Percentiles rank a stretch among this genome's conserved stretches.
phyloP scores from a whole-genome alignment of 768 basidiomycete species.

The Mycena rosella region DNA sequence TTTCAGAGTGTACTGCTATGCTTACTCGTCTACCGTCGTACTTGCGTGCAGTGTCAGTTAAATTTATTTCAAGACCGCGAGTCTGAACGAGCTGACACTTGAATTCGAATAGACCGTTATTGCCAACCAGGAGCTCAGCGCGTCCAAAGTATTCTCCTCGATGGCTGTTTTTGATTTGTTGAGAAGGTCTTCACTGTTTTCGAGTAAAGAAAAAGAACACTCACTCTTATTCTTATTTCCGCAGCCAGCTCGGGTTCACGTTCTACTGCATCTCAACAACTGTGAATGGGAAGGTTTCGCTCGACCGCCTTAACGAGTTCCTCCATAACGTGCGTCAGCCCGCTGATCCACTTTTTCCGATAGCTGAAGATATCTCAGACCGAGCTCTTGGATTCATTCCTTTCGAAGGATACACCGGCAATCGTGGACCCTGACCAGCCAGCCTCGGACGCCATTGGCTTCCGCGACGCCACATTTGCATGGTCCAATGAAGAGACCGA shows the following conservation, averaged over 20 bases:
- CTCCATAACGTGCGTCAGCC: constrained; percentile 48
- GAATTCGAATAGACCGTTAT: too few relatives aligned
- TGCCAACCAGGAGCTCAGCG: too few relatives aligned
- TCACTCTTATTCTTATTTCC: too few relatives aligned
- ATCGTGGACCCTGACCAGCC: not conserved
- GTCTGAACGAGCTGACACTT: too few relatives aligned
- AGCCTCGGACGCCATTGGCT: constrained; percentile 20
- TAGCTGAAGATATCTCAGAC: constrained; percentile 47
- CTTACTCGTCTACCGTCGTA: too few relatives aligned
- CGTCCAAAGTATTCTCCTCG: too few relatives aligned
- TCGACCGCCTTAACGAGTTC: constrained; percentile 64
- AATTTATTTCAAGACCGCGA: too few relatives aligned
- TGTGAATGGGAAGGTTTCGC: constrained; percentile 69
- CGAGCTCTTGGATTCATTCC: constrained; percentile 57
- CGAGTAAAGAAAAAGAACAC: too few relatives aligned
- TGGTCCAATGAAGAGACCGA: constrained; percentile 33
- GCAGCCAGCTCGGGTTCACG: constrained; percentile 59
- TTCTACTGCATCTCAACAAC: constrained; percentile 43
- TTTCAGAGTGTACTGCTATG: too few relatives aligned
- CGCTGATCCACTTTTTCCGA: constrained; percentile 35
- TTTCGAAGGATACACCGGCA: not conserved
- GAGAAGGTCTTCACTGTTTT: too few relatives aligned
- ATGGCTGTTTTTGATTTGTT: too few relatives aligned
- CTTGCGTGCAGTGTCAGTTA: too few relatives aligned
- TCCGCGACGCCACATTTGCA: constrained; percentile 31